These are phyloP conservation scores for Arbutus unedo DNA, from an alignment of 148 eudicot genomes.

Conservation along the genomic window DNA sequence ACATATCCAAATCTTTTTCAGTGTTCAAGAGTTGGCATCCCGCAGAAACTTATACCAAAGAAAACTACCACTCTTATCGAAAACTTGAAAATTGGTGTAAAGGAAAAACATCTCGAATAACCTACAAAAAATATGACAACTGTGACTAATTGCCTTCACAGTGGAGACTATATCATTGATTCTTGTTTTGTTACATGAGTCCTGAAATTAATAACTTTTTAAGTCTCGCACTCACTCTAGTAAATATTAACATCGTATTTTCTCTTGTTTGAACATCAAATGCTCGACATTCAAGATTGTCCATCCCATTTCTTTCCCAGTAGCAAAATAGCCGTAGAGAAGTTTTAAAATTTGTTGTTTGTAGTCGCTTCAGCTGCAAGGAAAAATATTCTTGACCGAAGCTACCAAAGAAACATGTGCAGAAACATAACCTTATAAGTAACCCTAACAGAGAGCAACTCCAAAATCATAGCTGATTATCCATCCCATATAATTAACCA, in stretches of 20 bases:
- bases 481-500: neutral
- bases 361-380: too few species aligned
- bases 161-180: neutral
- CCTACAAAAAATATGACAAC: neutral
- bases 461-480: neutral
- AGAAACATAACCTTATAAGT: neutral
- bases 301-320: neutral
- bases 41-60: neutral
- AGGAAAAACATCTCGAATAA: neutral
- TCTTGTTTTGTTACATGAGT: neutral
- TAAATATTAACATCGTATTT: neutral
- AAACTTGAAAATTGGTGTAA: neutral
- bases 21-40: too few species aligned
- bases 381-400: neutral
- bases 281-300: neutral
- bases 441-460: slow-evolving; percentile 12
- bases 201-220: neutral
- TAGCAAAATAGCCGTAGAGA: neutral
- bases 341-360: too few species aligned
- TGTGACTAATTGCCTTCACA: neutral
- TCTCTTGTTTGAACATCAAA: neutral
- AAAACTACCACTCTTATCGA: neutral
- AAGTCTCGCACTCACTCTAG: neutral
- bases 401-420: neutral
- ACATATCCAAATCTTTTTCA: neutral